A percentile compares a stretch with the other conserved stretches of the same genome.
phyloP scores from a whole-genome alignment of 208 protist genomes.

The Trichomonas gallinae region DNA sequence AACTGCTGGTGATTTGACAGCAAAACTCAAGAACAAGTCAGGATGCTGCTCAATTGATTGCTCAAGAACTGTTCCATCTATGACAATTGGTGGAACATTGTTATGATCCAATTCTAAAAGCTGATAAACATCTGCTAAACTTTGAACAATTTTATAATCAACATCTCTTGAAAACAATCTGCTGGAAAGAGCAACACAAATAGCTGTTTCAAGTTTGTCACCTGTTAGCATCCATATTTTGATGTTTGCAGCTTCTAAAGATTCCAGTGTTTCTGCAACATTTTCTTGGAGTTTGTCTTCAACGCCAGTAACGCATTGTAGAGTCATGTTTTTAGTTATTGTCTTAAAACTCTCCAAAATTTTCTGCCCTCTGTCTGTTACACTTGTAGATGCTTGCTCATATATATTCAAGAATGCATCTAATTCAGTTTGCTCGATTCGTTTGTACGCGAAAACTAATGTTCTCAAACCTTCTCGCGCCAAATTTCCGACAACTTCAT shows the following conservation, averaged over 20 bases:
- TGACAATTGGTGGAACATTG: neutral
- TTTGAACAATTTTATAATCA: conserved; percentile 19
- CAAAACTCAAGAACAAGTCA: conserved; percentile 42
- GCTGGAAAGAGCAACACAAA: conserved; percentile 35
- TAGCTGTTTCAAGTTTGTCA: conserved; percentile 70
- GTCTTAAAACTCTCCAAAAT: conserved; percentile 55
- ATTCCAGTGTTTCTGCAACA: conserved; percentile 64
- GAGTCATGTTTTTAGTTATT: conserved; percentile 65
- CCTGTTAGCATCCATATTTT: conserved; percentile 95
- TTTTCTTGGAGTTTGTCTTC: conserved; percentile 85
- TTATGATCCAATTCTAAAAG: neutral
- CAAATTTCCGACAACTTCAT: conserved; percentile 82
- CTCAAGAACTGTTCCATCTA: neutral
- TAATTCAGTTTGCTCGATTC: conserved; percentile 62
- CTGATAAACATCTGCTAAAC: neutral
- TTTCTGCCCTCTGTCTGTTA: neutral
- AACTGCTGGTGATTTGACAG: conserved; percentile 60
- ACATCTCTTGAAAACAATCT: conserved; percentile 30
- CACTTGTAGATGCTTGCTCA: neutral
- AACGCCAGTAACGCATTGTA: conserved; percentile 80
- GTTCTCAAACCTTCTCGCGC: conserved; percentile 80
- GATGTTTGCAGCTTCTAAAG: conserved; percentile 81
- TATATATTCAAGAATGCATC: conserved; percentile 46
- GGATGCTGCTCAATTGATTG: neutral
- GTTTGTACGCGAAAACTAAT: conserved; percentile 64